These are phyloP conservation scores for Karstenula rhodostoma DNA, from an alignment of 2,329 filamentous ascomycete genomes.

Conservation along the genomic window DNA sequence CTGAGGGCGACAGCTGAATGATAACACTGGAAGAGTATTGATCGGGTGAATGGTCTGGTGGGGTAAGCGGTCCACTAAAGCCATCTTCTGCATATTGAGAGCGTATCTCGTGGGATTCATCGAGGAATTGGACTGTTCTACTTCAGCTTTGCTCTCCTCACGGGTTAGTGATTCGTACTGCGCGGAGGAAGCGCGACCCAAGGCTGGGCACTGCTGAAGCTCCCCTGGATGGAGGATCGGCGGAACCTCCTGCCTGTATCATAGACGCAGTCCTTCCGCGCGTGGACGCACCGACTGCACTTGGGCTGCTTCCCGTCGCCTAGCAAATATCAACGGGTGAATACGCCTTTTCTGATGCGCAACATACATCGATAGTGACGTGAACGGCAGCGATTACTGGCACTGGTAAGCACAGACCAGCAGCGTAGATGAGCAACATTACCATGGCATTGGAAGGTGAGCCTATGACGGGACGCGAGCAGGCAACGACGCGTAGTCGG, in stretches of 20 bases:
- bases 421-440: constrained; percentile 13
- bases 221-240: constrained; percentile 44
- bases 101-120: constrained; percentile 45
- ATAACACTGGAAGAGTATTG: constrained; percentile 21
- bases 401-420: constrained; percentile 22
- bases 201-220: constrained; percentile 41
- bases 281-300: constrained; percentile 43
- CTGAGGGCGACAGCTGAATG: constrained; percentile 26
- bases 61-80: constrained; percentile 22
- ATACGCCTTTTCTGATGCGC: neutral
- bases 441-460: constrained; percentile 46
- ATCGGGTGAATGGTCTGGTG: constrained; percentile 24
- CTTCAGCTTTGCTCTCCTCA: constrained; percentile 20
- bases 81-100: constrained; percentile 37
- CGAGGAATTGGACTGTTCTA: constrained; percentile 45
- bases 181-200: constrained; percentile 48
- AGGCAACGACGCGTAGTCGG: constrained; percentile 23
- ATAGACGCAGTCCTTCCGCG: constrained; percentile 45
- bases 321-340: constrained; percentile 27
- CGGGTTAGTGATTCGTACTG: constrained; percentile 26
- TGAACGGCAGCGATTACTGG: constrained; percentile 48
- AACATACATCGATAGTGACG: constrained; percentile 48
- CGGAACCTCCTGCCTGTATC: constrained; percentile 47
- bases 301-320: constrained; percentile 47
- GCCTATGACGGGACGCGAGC: constrained; percentile 17